Conservation (phyloP, 257 asterid genomes). For the Solanum raphanifolium region DNA sequence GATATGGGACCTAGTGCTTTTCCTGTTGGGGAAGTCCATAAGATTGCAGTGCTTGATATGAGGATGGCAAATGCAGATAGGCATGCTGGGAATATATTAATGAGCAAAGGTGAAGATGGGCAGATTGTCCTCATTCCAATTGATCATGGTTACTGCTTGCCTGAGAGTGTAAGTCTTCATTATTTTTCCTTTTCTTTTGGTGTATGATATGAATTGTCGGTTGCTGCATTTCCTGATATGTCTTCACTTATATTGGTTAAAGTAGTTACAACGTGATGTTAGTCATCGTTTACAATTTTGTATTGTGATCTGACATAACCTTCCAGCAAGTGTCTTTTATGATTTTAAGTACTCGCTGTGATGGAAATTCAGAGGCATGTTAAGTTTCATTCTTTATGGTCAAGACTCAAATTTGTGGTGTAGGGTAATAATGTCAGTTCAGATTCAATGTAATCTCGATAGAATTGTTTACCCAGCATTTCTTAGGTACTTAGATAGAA, state of each 20-base stretch:
- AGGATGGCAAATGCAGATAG: constrained; percentile 90
- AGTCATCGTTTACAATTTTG: neutral
- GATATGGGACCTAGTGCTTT: constrained; percentile 80
- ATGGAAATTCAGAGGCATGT: neutral
- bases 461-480: neutral
- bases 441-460: neutral
- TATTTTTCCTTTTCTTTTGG: neutral
- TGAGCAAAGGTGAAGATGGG: constrained; percentile 60
- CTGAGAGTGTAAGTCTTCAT: constrained; percentile 58
- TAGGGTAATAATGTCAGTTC: neutral
- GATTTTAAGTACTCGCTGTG: neutral
- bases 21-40: constrained; percentile 79
- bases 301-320: neutral
- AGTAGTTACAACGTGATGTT: neutral
- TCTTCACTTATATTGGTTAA: neutral
- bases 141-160: constrained; percentile 97
- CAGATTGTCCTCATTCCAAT: constrained; percentile 62
- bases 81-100: constrained; percentile 82
- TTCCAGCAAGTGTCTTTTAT: neutral
- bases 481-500: neutral
- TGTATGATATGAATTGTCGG: neutral
- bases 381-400: neutral
- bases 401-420: neutral
- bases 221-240: neutral
- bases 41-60: constrained; percentile 78